phyloP scores from a whole-genome alignment of 192 early-diverging fungal genomes.

The Entomortierella beljakovae region DNA sequence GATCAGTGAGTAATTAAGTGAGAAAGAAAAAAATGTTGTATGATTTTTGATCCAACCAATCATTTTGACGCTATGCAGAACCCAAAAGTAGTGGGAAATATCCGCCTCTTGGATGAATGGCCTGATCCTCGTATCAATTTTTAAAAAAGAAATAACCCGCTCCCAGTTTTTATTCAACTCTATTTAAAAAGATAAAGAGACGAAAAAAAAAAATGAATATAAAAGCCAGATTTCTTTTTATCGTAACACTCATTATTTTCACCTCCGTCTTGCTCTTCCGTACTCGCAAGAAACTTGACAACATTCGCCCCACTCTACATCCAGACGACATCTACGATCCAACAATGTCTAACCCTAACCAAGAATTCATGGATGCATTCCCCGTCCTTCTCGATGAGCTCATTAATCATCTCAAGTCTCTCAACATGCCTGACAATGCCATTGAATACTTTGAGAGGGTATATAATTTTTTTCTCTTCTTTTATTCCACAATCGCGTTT shows the following conservation, averaged over 20 bases:
- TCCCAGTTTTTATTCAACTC: no score
- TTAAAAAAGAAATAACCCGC: no score
- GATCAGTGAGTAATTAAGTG: no score
- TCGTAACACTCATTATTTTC: neutral
- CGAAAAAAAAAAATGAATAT: neutral
- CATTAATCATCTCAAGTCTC: constrained; percentile 73
- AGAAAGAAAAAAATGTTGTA: neutral
- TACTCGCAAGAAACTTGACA: constrained; percentile 1
- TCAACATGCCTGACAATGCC: constrained; percentile 77
- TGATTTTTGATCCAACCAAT: constrained; percentile 12
- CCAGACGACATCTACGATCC: neutral
- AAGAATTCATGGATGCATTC: constrained; percentile 82
- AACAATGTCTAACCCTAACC: constrained; percentile 31
- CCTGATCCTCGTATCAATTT: no score
- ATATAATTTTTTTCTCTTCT: no score
- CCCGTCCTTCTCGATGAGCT: constrained; percentile 80
- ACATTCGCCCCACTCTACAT: neutral
- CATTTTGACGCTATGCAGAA: neutral
- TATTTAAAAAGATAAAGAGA: no score
- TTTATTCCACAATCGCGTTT: no score
- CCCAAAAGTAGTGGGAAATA: no score
- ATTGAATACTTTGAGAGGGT: constrained; percentile 74
- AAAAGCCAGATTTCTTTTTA: neutral
- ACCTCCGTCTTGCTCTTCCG: neutral
- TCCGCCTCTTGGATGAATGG: no score